Evolutionary conservation across 805 yeast species (phyloP).

Genomic region (Ogataea ramenticola): DNA sequence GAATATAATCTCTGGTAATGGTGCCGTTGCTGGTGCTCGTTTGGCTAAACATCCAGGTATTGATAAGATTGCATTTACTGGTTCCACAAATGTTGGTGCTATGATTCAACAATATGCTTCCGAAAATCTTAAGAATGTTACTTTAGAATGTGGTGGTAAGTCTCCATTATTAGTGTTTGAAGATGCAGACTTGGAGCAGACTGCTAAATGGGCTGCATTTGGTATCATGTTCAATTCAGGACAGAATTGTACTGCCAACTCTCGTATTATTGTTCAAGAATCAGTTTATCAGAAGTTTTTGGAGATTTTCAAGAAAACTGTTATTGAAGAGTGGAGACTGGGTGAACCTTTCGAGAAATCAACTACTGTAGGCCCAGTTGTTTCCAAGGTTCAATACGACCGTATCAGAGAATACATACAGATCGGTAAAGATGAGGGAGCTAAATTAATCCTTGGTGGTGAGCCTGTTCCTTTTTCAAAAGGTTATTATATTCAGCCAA

Average conservation of each 20-base stretch:
- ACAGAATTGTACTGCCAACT: slow-evolving; percentile 63
- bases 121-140: slow-evolving; percentile 51
- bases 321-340: slow-evolving; percentile 42
- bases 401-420: slow-evolving; percentile 39
- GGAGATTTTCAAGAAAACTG: slow-evolving; percentile 34
- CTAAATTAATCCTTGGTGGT: slow-evolving; percentile 37
- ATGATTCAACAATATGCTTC: slow-evolving; percentile 58
- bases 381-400: slow-evolving; percentile 49
- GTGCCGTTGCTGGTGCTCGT: slow-evolving; percentile 62
- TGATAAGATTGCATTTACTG: slow-evolving; percentile 58
- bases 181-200: slow-evolving; percentile 59
- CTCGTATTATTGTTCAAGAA: slow-evolving; percentile 54
- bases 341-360: slow-evolving; percentile 45
- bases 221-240: slow-evolving; percentile 63
- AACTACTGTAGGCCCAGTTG: slow-evolving; percentile 55
- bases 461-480: slow-evolving; percentile 33
- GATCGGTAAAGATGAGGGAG: slow-evolving; percentile 42
- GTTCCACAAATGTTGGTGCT: slow-evolving; percentile 62
- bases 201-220: slow-evolving; percentile 59
- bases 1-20: slow-evolving; percentile 65
- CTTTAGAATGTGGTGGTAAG: slow-evolving; percentile 70
- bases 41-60: slow-evolving; percentile 53
- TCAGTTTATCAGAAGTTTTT: slow-evolving; percentile 48
- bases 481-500: slow-evolving; percentile 71
- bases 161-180: slow-evolving; percentile 56